These are phyloP conservation scores for Drechslerella coelobrocha DNA, from an alignment of 2,329 filamentous ascomycete species.

Conservation along the genomic window DNA sequence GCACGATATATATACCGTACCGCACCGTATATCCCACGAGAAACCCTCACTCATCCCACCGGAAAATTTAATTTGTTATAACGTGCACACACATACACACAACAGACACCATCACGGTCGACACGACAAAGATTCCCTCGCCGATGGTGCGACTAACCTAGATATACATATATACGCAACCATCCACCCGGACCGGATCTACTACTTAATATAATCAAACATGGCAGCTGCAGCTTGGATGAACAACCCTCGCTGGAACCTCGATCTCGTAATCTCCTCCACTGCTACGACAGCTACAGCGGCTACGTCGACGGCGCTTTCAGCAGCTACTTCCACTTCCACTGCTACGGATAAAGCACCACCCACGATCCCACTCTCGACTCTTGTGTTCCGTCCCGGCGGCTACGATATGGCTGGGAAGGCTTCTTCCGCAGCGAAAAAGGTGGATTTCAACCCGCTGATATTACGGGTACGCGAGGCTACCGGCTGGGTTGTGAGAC, in stretches of 20 bases:
- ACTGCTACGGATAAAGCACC: no score
- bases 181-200: neutral
- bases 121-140: no score
- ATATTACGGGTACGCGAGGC: constrained; percentile 27
- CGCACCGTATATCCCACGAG: no score
- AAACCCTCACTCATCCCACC: no score
- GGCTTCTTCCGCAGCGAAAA: neutral
- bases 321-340: constrained; percentile 1
- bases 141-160: no score
- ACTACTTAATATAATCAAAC: neutral
- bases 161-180: neutral
- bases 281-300: neutral
- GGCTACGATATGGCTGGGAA: constrained; percentile 15
- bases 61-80: no score
- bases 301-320: constrained; percentile 5
- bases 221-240: constrained; percentile 19
- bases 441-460: constrained; percentile 27
- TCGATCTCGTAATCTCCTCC: constrained; percentile 18
- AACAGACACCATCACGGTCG: no score
- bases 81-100: no score
- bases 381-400: constrained; percentile 36
- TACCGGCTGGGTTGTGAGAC: no score
- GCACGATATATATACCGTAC: no score
- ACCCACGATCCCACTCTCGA: constrained; percentile 30
- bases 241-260: constrained; percentile 43